Percentiles rank a stretch among this genome's conserved stretches.
Evolutionary conservation across 441 rosid species (phyloP).

Genomic region (Croton setiger): DNA sequence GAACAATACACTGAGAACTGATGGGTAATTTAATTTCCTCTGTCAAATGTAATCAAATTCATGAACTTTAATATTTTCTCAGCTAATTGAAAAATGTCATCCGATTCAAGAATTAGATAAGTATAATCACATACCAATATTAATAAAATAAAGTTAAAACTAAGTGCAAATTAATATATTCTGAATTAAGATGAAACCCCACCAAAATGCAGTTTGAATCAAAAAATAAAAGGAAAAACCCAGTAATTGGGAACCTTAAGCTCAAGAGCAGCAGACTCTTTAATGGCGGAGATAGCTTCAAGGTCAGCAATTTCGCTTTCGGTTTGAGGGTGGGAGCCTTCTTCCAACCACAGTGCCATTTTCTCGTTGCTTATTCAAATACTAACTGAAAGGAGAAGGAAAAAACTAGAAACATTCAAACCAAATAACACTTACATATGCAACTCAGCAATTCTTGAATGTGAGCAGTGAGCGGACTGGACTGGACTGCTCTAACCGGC

Average conservation of each 20-base stretch:
- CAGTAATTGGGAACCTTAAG: conserved; percentile 51
- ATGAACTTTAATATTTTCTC: background rate
- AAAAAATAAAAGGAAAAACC: background rate
- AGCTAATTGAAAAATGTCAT: background rate
- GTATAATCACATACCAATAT: background rate
- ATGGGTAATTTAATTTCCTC: background rate
- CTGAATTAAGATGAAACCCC: background rate
- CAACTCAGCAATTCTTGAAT: too few relatives aligned
- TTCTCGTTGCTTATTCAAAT: background rate
- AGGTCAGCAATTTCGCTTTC: conserved; percentile 68
- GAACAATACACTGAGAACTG: background rate
- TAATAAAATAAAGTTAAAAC: background rate
- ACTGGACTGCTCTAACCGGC: too few relatives aligned
- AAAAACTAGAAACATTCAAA: too few relatives aligned
- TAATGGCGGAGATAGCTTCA: conserved; percentile 74
- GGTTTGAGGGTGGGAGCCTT: conserved; percentile 62
- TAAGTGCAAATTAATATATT: background rate
- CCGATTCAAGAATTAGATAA: background rate
- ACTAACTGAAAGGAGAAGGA: too few relatives aligned
- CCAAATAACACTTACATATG: too few relatives aligned
- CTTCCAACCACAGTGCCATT: conserved; percentile 90
- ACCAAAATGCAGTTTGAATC: background rate
- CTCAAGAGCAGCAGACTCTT: conserved; percentile 86
- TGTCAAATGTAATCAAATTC: background rate
- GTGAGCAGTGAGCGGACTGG: too few relatives aligned